These are phyloP conservation scores for Saksenaea vasiformis DNA, from an alignment of 371 early-diverging fungal genomes.

Conservation along the genomic window DNA sequence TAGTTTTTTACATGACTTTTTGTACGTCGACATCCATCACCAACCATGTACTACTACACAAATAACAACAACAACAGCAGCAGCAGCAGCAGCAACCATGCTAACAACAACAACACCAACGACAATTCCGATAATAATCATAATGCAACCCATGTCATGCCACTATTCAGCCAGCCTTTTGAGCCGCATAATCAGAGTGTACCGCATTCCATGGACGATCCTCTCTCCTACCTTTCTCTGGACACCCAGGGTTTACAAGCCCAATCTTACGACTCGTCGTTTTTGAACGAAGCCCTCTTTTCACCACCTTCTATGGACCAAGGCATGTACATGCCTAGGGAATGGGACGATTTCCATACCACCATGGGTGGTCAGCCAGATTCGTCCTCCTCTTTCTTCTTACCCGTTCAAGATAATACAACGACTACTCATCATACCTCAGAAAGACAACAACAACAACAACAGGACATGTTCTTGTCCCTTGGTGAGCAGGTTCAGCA, in stretches of 20 bases:
- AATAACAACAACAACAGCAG: slow-evolving; percentile 10
- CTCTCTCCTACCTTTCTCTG: neutral
- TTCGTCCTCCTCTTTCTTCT: neutral
- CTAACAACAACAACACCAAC: slow-evolving; percentile 3
- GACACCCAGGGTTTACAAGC: neutral
- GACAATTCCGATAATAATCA: neutral
- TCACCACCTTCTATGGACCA: slow-evolving; percentile 1
- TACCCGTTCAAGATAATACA: neutral
- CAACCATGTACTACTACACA: neutral
- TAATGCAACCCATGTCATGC: neutral
- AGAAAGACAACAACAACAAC: neutral
- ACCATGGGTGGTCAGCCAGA: neutral
- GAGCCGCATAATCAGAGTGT: neutral
- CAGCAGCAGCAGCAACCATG: neutral
- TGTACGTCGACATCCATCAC: neutral
- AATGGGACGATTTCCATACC: slow-evolving; percentile 1
- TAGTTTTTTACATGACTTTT: slow-evolving; percentile 3
- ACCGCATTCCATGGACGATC: neutral
- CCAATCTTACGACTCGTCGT: neutral
- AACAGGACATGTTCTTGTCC: slow-evolving; percentile 10
- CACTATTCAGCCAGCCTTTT: neutral
- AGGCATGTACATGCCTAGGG: slow-evolving; percentile 4
- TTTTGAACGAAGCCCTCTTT: neutral
- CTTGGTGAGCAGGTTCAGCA: slow-evolving; percentile 22
- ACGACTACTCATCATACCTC: neutral